These are phyloP conservation scores for Trichoderma erinaceum DNA, from an alignment of 495 filamentous ascomycete genomes.

Conservation along the genomic window DNA sequence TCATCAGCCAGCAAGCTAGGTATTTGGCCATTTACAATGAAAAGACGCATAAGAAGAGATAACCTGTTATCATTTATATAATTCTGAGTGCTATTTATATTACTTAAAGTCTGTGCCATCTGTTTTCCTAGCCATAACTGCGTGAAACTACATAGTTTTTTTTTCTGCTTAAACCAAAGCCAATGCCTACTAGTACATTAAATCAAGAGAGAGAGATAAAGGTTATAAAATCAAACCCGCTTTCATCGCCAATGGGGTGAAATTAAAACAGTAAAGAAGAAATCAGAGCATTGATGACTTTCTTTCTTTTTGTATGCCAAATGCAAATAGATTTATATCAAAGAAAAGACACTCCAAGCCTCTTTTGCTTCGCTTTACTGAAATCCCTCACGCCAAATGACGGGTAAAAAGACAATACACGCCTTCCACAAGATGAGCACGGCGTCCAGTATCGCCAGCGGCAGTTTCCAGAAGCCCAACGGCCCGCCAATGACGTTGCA, in stretches of 20 bases:
- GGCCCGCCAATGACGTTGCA: slow-evolving; percentile 34
- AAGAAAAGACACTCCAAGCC: neutral
- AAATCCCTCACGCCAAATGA: slow-evolving; percentile 44
- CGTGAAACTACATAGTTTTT: neutral
- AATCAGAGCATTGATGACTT: neutral
- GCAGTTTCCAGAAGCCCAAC: slow-evolving; percentile 52
- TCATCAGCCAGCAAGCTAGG: too few relatives aligned
- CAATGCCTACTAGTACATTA: too few relatives aligned
- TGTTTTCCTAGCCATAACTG: slow-evolving; percentile 6
- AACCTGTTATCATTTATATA: neutral
- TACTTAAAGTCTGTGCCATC: neutral
- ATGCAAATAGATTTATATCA: neutral
- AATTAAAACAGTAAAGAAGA: neutral
- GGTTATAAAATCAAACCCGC: neutral
- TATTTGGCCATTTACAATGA: too few relatives aligned
- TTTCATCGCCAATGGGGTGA: neutral
- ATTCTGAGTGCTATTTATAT: neutral
- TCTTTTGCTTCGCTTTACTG: neutral
- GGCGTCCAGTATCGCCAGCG: slow-evolving; percentile 53
- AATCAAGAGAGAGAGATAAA: neutral
- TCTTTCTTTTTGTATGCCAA: neutral
- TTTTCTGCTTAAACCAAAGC: neutral
- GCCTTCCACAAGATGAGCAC: slow-evolving; percentile 77
- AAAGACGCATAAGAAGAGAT: neutral
- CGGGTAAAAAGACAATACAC: slow-evolving; percentile 82